Evolutionary conservation across 306 rosid species (phyloP).

Genomic region (Gillenia trifoliata): DNA sequence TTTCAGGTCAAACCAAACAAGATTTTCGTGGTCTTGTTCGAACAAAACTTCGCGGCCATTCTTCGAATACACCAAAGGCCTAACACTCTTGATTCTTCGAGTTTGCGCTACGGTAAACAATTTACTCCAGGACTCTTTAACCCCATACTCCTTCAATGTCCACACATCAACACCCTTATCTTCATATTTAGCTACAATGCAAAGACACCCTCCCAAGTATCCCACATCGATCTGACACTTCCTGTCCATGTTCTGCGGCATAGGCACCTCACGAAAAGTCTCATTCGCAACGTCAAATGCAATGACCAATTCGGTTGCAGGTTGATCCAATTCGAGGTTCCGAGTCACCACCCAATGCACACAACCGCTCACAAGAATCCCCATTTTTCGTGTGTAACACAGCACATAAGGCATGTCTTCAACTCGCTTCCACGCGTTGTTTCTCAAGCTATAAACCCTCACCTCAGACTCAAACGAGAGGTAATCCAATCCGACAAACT

Average conservation of each 20-base stretch:
- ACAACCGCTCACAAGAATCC: slow-evolving; percentile 32
- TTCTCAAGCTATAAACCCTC: slow-evolving; percentile 36
- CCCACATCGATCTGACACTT: slow-evolving; percentile 44
- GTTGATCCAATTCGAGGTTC: slow-evolving; percentile 17
- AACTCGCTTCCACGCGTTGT: slow-evolving; percentile 45
- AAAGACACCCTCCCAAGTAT: slow-evolving; percentile 33
- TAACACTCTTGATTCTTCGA: slow-evolving; percentile 24
- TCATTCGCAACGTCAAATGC: slow-evolving; percentile 40
- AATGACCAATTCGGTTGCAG: slow-evolving; percentile 33
- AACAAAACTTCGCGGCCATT: slow-evolving; percentile 38
- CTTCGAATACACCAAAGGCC: slow-evolving; percentile 50
- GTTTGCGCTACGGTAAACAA: slow-evolving; percentile 27
- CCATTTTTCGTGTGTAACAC: slow-evolving; percentile 50
- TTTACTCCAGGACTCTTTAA: slow-evolving; percentile 49
- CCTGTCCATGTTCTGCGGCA: slow-evolving; percentile 37
- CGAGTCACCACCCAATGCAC: slow-evolving; percentile 70
- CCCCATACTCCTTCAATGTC: slow-evolving; percentile 57
- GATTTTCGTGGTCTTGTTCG: slow-evolving; percentile 33
- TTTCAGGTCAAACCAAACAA: slow-evolving; percentile 49
- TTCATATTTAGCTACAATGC: slow-evolving; percentile 38
- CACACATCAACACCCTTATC: slow-evolving; percentile 41
- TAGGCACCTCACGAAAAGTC: slow-evolving; percentile 41
- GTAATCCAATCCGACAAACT: slow-evolving; percentile 31
- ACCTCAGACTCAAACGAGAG: slow-evolving; percentile 40
- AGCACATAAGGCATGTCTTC: slow-evolving; percentile 45